Percentiles rank a stretch among this genome's conserved stretches.
Evolutionary conservation across 2,329 filamentous ascomycete genomes (phyloP).

Genomic region (Alternaria sp.): DNA sequence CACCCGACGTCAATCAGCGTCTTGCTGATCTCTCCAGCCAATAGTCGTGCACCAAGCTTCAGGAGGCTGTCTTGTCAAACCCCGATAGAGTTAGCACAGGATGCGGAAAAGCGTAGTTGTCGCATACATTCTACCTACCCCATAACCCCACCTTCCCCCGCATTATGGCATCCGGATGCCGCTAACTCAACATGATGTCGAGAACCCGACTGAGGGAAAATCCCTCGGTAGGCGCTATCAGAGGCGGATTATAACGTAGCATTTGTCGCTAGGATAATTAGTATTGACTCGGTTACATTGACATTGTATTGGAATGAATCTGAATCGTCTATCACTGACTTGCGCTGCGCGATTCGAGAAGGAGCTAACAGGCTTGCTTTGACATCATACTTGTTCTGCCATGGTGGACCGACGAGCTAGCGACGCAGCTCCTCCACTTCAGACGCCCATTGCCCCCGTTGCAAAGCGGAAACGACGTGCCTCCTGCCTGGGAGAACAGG

Average conservation of each 20-base stretch:
- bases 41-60: not conserved
- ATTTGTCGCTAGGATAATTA: not conserved
- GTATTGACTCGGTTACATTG: constrained; percentile 22
- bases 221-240: constrained; percentile 20
- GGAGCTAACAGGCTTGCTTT: constrained; percentile 3
- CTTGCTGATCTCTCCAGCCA: not conserved
- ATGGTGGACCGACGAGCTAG: constrained; percentile 28
- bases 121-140: constrained; percentile 6
- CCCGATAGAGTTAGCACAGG: constrained; percentile 14
- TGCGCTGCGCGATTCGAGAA: constrained; percentile 18
- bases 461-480: constrained; percentile 46
- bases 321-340: constrained; percentile 12
- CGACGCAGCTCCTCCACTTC: constrained; percentile 31
- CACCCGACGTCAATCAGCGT: not conserved
- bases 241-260: not conserved
- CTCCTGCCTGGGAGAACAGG: constrained; percentile 47
- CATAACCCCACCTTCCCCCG: constrained; percentile 37
- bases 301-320: constrained; percentile 1
- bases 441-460: constrained; percentile 34
- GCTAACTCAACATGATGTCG: constrained; percentile 2
- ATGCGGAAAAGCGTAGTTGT: not conserved
- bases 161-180: constrained; percentile 25
- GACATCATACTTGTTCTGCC: constrained; percentile 7
- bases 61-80: constrained; percentile 2
- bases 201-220: not conserved